Conservation (phyloP, 306 rosid genomes). For the Phaseolus lunatus region DNA sequence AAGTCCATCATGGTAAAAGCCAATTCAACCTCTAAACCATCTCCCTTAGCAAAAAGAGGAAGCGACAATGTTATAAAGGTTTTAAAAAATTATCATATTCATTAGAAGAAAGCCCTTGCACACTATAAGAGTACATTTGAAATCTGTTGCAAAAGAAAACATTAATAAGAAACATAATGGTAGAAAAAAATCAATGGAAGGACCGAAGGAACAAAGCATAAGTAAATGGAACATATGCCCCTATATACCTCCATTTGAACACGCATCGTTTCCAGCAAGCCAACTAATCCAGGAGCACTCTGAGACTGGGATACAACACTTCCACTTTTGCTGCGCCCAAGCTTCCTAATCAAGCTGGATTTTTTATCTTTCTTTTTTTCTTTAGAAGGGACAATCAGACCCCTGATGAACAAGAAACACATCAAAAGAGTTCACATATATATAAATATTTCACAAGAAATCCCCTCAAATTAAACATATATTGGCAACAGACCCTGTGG, state of each 20-base stretch:
- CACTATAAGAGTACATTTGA: slow-evolving; percentile 4
- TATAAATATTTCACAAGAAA: slow-evolving; percentile 30
- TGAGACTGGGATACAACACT: slow-evolving; percentile 77
- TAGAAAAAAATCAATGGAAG: slow-evolving; percentile 22
- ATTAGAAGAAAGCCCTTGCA: neutral
- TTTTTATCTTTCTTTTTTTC: slow-evolving; percentile 95
- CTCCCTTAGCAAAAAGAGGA: neutral
- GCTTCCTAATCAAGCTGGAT: slow-evolving; percentile 87
- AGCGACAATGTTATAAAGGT: neutral
- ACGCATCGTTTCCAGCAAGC: slow-evolving; percentile 95
- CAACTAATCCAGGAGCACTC: slow-evolving; percentile 84
- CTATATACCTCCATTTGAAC: slow-evolving; percentile 93
- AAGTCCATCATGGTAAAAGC: slow-evolving; percentile 17
- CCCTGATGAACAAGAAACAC: slow-evolving; percentile 59
- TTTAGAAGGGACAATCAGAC: slow-evolving; percentile 91
- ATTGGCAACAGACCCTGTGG: slow-evolving; percentile 74
- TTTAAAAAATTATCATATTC: slow-evolving; percentile 11
- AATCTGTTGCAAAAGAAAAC: neutral
- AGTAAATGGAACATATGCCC: slow-evolving; percentile 29
- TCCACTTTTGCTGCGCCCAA: slow-evolving; percentile 95
- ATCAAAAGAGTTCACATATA: slow-evolving; percentile 20
- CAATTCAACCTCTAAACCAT: slow-evolving; percentile 38
- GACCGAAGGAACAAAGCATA: slow-evolving; percentile 22
- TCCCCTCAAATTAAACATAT: slow-evolving; percentile 32
- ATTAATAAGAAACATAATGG: slow-evolving; percentile 3